Percentiles rank a stretch among this genome's conserved stretches.
Conservation (phyloP, 2,329 filamentous ascomycete species). For the Penicillium sp. region DNA sequence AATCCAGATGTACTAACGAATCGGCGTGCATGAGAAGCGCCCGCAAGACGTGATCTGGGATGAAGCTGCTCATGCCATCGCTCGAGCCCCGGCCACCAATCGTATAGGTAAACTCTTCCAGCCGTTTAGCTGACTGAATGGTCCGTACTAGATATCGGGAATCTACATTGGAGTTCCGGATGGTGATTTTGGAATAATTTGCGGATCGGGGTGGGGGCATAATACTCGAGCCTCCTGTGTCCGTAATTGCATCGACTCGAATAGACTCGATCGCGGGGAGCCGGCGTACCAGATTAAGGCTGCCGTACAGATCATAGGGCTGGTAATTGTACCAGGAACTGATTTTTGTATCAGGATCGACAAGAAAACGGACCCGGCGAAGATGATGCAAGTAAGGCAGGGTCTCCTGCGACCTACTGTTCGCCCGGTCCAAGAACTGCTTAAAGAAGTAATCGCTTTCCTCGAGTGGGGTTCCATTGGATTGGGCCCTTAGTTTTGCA, state of each 20-base stretch:
- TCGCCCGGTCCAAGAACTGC: background rate
- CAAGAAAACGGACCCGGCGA: background rate
- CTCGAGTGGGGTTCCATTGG: background rate
- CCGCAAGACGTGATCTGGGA: background rate
- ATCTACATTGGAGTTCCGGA: background rate
- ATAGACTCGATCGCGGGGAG: background rate
- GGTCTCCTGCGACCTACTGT: background rate
- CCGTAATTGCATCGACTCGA: background rate
- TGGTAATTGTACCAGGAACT: background rate
- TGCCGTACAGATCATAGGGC: background rate
- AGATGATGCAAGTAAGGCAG: background rate
- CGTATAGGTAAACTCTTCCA: background rate
- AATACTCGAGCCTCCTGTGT: background rate
- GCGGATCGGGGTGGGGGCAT: background rate
- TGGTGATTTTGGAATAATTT: background rate
- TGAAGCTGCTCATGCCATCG: background rate
- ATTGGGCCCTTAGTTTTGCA: background rate
- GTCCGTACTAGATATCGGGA: background rate
- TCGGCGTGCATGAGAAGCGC: background rate
- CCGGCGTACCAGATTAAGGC: background rate
- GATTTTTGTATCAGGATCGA: background rate
- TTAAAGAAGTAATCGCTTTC: background rate
- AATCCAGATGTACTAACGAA: background rate
- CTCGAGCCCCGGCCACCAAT: background rate
- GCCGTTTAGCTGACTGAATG: background rate